Percentiles rank a stretch among this genome's conserved stretches.
These are phyloP conservation scores for Globisporangium canariense DNA, from an alignment of 352 stramenopile genomes.

Conservation along the genomic window DNA sequence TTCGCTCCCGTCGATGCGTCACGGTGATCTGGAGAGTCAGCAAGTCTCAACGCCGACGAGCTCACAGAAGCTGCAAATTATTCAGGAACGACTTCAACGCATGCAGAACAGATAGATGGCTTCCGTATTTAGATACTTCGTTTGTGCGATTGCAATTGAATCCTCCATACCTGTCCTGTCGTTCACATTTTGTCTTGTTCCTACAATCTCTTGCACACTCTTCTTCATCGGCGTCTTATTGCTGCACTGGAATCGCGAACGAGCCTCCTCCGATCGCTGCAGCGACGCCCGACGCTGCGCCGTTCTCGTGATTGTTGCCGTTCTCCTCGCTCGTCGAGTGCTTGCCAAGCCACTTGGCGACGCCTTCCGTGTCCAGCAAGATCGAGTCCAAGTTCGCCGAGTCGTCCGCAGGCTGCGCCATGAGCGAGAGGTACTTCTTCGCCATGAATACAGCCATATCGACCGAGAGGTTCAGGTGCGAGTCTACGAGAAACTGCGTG, in stretches of 20 bases:
- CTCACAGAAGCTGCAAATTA: constrained; percentile 46
- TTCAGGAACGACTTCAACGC: constrained; percentile 53
- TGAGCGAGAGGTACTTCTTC: constrained; percentile 95
- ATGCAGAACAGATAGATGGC: constrained; percentile 29
- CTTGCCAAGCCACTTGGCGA: constrained; percentile 71
- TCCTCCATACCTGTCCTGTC: not conserved
- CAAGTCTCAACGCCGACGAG: constrained; percentile 27
- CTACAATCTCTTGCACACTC: not conserved
- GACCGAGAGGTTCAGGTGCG: constrained; percentile 95
- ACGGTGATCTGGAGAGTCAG: constrained; percentile 9
- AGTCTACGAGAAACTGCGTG: constrained; percentile 94
- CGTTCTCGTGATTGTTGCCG: not conserved
- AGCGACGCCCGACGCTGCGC: not conserved
- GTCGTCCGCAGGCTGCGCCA: constrained; percentile 95
- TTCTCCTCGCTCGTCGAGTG: constrained; percentile 15
- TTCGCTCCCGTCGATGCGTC: not conserved
- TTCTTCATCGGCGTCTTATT: not conserved
- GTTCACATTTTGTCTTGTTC: not conserved
- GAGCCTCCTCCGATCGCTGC: not conserved
- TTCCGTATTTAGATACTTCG: not conserved
- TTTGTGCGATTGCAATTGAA: not conserved
- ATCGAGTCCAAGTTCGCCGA: constrained; percentile 91
- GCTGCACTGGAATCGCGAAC: constrained; percentile 9
- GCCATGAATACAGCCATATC: constrained; percentile 95
- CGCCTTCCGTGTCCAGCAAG: constrained; percentile 89